Conservation (phyloP, 2,329 filamentous ascomycete genomes). For the Orbilia javanica region DNA sequence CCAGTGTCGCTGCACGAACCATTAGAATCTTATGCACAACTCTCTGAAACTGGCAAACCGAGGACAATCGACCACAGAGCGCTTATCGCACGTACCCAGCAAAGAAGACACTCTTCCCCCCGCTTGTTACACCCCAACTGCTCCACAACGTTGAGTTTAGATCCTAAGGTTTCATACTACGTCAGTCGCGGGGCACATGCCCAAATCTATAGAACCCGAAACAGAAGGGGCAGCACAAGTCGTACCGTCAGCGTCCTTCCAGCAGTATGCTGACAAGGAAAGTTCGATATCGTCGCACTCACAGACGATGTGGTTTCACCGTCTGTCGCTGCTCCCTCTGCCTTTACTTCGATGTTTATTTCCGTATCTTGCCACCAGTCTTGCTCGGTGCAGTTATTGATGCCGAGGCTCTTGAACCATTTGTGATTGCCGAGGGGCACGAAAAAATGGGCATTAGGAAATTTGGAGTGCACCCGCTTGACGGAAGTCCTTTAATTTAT, state of each 20-base stretch:
- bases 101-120: conserved; percentile 85
- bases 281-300: conserved; percentile 78
- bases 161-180: conserved; percentile 70
- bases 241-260: conserved; percentile 56
- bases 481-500: conserved; percentile 60
- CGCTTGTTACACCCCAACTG: conserved; percentile 83
- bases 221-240: conserved; percentile 7
- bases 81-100: conserved; percentile 69
- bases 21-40: conserved; percentile 58
- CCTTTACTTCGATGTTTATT: conserved; percentile 57
- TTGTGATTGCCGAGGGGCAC: conserved; percentile 83
- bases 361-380: conserved; percentile 86
- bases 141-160: conserved; percentile 84
- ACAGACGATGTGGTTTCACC: conserved; percentile 67
- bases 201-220: conserved; percentile 37
- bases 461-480: conserved; percentile 71
- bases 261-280: conserved; percentile 85
- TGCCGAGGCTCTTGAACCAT: conserved; percentile 78
- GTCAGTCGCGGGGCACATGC: conserved; percentile 62
- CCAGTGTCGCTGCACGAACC: conserved; percentile 79
- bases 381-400: conserved; percentile 84
- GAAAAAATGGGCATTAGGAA: conserved; percentile 84
- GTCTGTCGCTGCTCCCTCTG: conserved; percentile 57
- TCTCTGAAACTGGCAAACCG: conserved; percentile 41
- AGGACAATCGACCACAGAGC: conserved; percentile 10